Percentiles rank a stretch among this genome's conserved stretches.
phyloP scores from a whole-genome alignment of 768 basidiomycete species.

The Albatrellus ellisii region DNA sequence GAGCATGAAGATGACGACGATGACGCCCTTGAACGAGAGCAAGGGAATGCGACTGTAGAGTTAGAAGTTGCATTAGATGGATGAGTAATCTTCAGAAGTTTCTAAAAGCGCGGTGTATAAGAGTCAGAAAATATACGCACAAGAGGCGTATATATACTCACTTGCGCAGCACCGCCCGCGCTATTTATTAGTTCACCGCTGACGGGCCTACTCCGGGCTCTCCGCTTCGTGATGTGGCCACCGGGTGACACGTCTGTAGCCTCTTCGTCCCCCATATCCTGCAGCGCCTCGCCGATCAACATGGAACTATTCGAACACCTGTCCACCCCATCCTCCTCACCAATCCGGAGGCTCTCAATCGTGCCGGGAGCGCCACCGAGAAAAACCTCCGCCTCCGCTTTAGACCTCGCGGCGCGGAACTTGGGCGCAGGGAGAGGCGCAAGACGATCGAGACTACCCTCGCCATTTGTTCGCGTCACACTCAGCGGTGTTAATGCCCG shows the following conservation, averaged over 20 bases:
- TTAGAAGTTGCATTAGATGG: constrained; percentile 4
- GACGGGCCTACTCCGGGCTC: constrained; percentile 60
- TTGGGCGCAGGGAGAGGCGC: constrained; percentile 15
- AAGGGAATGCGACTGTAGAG: constrained; percentile 12
- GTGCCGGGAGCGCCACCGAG: constrained; percentile 14
- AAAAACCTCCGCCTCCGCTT: constrained; percentile 7
- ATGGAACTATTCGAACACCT: neutral
- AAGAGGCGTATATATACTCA: constrained; percentile 15
- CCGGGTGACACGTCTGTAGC: constrained; percentile 63
- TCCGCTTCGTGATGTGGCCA: constrained; percentile 62
- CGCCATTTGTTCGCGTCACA: constrained; percentile 10
- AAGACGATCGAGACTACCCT: constrained; percentile 11
- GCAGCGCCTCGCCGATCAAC: constrained; percentile 23
- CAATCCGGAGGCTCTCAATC: constrained; percentile 11
- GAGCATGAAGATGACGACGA: constrained; percentile 8
- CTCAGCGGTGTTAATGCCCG: constrained; percentile 12
- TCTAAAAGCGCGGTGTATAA: constrained; percentile 5
- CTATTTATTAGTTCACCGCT: constrained; percentile 38
- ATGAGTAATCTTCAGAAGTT: constrained; percentile 3
- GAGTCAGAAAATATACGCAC: neutral
- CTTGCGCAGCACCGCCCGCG: constrained; percentile 18
- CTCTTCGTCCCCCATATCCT: constrained; percentile 35
- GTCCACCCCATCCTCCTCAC: constrained; percentile 8
- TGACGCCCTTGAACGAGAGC: constrained; percentile 6
- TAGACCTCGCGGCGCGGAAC: constrained; percentile 8